Evolutionary conservation across 352 stramenopile genomes (phyloP).

Genomic region (Globisporangium iwayamae): DNA sequence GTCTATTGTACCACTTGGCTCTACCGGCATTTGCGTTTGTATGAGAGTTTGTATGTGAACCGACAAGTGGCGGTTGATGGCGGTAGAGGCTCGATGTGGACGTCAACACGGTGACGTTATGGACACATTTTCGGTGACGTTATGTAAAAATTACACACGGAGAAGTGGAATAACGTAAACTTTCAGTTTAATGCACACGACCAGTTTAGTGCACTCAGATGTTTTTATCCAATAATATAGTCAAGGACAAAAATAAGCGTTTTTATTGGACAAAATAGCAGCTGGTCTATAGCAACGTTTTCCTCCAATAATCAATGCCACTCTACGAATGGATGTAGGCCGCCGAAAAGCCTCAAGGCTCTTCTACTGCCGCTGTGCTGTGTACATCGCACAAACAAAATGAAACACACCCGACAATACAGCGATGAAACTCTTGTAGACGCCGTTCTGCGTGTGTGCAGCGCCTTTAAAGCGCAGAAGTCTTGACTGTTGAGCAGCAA

Average conservation of each 20-base stretch:
- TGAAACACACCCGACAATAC: not conserved
- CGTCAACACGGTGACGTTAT: not conserved
- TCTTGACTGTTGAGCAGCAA: slow-evolving; percentile 1
- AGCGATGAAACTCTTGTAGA: too few relatives aligned
- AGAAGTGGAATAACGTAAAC: not conserved
- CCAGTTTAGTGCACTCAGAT: too few relatives aligned
- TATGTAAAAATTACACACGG: too few relatives aligned
- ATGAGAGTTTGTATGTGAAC: not conserved
- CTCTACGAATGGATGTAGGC: not conserved
- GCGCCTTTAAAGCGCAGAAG: slow-evolving; percentile 1
- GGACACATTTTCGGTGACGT: not conserved
- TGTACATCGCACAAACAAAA: not conserved
- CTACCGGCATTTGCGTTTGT: not conserved
- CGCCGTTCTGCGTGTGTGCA: too few relatives aligned
- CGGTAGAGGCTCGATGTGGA: not conserved
- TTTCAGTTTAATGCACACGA: slow-evolving; percentile 4
- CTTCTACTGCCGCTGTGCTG: not conserved
- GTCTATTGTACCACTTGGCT: not conserved
- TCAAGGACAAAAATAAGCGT: too few relatives aligned
- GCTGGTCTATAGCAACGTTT: not conserved
- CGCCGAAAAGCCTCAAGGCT: not conserved
- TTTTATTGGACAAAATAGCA: slow-evolving; percentile 1
- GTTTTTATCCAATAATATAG: too few relatives aligned
- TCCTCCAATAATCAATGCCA: slow-evolving; percentile 1
- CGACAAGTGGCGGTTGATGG: slow-evolving; percentile 6